phyloP scores from a whole-genome alignment of 1,284 basidiomycete genomes.

The Ceratobasidium papillatum region DNA sequence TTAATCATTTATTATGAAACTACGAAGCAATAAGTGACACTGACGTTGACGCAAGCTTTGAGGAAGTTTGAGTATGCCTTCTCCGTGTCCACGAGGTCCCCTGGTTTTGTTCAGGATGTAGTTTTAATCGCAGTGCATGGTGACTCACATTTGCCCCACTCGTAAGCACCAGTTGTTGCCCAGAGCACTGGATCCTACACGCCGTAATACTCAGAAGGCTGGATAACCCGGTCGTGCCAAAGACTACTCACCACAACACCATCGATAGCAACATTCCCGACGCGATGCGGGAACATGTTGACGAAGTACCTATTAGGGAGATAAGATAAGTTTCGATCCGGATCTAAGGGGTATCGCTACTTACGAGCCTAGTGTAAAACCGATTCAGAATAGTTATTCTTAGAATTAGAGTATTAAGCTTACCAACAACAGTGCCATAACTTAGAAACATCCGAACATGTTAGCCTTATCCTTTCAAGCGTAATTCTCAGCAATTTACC shows the following conservation, averaged over 20 bases:
- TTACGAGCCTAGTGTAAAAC: conserved; percentile 2
- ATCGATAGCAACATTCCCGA: conserved; percentile 48
- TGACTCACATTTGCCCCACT: conserved; percentile 46
- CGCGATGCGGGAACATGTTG: conserved; percentile 47
- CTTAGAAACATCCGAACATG: not conserved
- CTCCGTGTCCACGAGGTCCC: conserved; percentile 48
- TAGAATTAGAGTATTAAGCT: not conserved
- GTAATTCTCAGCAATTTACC: not conserved
- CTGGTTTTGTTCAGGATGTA: conserved; percentile 17
- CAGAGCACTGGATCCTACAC: conserved; percentile 47
- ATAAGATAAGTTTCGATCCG: not conserved
- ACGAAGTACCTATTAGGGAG: conserved; percentile 23
- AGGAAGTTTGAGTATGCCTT: conserved; percentile 47
- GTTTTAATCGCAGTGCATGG: not conserved
- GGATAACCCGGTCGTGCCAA: not conserved
- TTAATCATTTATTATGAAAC: not conserved
- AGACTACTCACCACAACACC: conserved; percentile 47
- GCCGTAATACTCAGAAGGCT: not conserved
- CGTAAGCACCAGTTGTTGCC: conserved; percentile 45
- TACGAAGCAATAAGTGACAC: not conserved
- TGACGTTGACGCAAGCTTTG: conserved; percentile 45
- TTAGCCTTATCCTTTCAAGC: not conserved
- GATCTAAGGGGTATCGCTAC: not conserved
- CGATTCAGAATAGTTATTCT: not conserved
- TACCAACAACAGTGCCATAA: conserved; percentile 47